These are phyloP conservation scores for Abortiporus biennis DNA, from an alignment of 1,284 basidiomycete species.

Conservation along the genomic window DNA sequence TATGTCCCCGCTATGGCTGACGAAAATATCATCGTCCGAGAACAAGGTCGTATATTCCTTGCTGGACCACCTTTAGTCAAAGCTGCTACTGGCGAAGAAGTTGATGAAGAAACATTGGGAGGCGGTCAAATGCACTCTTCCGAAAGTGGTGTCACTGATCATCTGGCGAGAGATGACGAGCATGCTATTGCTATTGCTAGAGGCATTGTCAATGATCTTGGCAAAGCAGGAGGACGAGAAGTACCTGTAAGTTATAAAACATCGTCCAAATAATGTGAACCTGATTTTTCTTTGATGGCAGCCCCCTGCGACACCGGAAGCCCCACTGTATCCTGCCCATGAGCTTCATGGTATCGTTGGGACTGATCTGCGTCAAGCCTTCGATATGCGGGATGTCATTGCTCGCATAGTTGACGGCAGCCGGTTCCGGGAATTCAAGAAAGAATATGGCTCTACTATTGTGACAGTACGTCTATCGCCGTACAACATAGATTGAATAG, in stretches of 20 bases:
- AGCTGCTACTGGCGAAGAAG: slow-evolving; percentile 90
- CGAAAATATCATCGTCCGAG: slow-evolving; percentile 90
- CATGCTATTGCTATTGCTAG: slow-evolving; percentile 86
- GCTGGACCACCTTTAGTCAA: slow-evolving; percentile 94
- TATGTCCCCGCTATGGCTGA: slow-evolving; percentile 98
- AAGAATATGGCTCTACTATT: slow-evolving; percentile 87
- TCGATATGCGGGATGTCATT: slow-evolving; percentile 93
- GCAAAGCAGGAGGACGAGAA: slow-evolving; percentile 46
- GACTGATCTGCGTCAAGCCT: slow-evolving; percentile 80
- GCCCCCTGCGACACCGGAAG: slow-evolving; percentile 56
- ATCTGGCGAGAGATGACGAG: slow-evolving; percentile 83
- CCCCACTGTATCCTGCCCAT: slow-evolving; percentile 73
- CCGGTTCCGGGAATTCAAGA: slow-evolving; percentile 92
- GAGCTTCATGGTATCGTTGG: slow-evolving; percentile 92
- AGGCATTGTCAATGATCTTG: slow-evolving; percentile 77
- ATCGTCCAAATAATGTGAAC: not conserved
- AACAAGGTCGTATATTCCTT: slow-evolving; percentile 94
- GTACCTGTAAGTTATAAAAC: slow-evolving; percentile 35
- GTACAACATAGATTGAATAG: slow-evolving; percentile 1
- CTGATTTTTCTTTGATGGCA: slow-evolving; percentile 18
- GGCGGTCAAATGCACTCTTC: slow-evolving; percentile 93
- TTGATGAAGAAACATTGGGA: slow-evolving; percentile 90
- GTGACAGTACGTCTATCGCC: slow-evolving; percentile 59
- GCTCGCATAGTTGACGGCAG: slow-evolving; percentile 89
- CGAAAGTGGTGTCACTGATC: slow-evolving; percentile 92